A percentile compares a stretch with the other conserved stretches of the same genome.
Conservation (phyloP, 164 flowering plant species). For the Stephania japonica region DNA sequence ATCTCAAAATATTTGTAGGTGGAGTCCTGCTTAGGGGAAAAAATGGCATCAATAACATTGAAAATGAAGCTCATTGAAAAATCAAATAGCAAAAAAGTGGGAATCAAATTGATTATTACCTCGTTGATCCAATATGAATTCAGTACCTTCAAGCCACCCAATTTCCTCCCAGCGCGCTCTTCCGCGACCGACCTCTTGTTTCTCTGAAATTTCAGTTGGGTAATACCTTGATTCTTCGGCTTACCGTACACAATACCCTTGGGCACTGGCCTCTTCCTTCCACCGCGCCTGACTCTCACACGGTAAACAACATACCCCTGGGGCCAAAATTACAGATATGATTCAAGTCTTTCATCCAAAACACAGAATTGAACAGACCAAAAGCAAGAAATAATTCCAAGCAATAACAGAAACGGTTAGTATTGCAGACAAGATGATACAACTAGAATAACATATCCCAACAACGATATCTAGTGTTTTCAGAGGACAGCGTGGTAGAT, state of each 20-base stretch:
- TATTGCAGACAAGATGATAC: neutral
- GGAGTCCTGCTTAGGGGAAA: conserved; percentile 40
- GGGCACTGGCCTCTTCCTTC: conserved; percentile 68
- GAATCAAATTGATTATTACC: conserved; percentile 28
- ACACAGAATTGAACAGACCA: neutral
- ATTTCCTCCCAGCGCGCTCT: conserved; percentile 70
- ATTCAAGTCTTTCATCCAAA: neutral
- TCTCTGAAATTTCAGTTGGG: conserved; percentile 62
- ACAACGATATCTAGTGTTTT: neutral
- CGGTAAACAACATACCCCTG: conserved; percentile 70
- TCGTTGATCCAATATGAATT: conserved; percentile 79
- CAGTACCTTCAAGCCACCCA: conserved; percentile 72
- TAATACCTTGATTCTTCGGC: conserved; percentile 66
- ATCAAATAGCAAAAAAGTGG: neutral
- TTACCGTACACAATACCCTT: conserved; percentile 75
- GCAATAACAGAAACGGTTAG: neutral
- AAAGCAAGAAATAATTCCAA: neutral
- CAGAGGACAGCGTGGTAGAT: neutral
- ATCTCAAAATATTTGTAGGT: conserved; percentile 69
- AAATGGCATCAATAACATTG: conserved; percentile 12
- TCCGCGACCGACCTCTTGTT: conserved; percentile 78
- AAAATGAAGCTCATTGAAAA: too few relatives aligned
- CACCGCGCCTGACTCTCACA: conserved; percentile 71
- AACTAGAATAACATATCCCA: neutral
- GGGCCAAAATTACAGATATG: neutral